Base-by-base conservation (phyloP, 495 filamentous ascomycete genomes). In the Neurospora cerealis region DNA sequence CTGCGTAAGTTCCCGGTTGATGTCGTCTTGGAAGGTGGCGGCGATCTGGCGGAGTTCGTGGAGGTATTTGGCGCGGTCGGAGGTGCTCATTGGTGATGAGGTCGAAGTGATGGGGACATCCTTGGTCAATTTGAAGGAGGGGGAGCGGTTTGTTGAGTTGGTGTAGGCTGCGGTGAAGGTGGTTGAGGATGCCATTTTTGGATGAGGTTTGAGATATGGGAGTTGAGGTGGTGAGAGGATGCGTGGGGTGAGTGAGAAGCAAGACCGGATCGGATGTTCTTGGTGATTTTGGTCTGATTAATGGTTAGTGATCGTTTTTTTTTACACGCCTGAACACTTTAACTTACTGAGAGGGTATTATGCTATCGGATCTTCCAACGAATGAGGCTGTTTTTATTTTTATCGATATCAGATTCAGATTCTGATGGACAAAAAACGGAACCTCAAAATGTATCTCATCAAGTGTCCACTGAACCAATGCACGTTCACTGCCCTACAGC, bases 1-100 rank as follows among this genome's bases (percentile, higher is more conserved):
- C 74, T 84, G 82, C 32, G 96, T 99, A 74, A 99, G 85, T 78
- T 94, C 93, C 39, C 82, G 83, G 83, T 99, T 99, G 78, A 98
- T 85, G 19, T 89, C 85, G 21, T 87, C 89, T 76, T 98, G 96
- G 11, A 95, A 78, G 24, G 83, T 76, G 3, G 84, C 80, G 5
- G 90, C 85, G 1, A 89, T 86, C 11, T 84, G 78, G n/a, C 92
- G 90, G 2, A 98, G 87, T 6, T 85, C 83, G 36, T 81, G 74
- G 38, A 99, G 88, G 79, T 96, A 94, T 3, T 85, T 80, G 3
- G 88, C 88, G 32, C 83, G 81, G 19, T 84, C 79, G 8, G 87
- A 78, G 6, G 83, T 78, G 21, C 81, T 75, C 54, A 66, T 66
- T 66, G 17, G 6, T 66, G 54, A 62, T 4, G 48, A 15, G 21